Conservation (phyloP, 331 rosid genomes). For the Arachis monticola region DNA sequence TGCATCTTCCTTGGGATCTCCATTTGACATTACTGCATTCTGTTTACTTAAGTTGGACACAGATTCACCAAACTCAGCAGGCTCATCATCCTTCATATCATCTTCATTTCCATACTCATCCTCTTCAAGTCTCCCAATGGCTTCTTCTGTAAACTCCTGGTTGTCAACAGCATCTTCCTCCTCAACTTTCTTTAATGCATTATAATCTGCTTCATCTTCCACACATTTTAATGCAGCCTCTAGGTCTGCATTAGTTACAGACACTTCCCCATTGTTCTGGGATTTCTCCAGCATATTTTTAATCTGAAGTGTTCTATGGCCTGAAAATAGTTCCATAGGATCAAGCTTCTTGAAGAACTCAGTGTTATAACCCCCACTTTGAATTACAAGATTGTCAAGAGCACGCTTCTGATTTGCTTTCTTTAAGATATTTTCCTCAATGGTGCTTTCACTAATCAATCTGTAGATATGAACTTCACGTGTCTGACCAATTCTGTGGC, state of each 20-base stretch:
- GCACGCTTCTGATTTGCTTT: conserved; percentile 99
- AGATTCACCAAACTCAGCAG: conserved; percentile 61
- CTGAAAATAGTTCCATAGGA: conserved; percentile 94
- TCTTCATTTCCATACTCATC: conserved; percentile 91
- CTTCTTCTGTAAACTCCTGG: conserved; percentile 97
- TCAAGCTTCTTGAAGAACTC: conserved; percentile 98
- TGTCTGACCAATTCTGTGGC: conserved; percentile 99
- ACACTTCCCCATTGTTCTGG: conserved; percentile 58
- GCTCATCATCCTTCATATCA: conserved; percentile 75
- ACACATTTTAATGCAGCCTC: conserved; percentile 91
- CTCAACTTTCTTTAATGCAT: conserved; percentile 95
- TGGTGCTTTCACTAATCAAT: conserved; percentile 93
- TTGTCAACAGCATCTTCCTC: conserved; percentile 98
- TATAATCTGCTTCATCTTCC: conserved; percentile 98
- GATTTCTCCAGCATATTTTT: conserved; percentile 74
- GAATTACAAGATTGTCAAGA: conserved; percentile 96
- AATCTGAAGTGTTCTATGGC: conserved; percentile 67
- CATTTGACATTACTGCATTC: conserved; percentile 48
- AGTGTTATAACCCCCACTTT: conserved; percentile 97
- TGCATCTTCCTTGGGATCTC: conserved; percentile 69
- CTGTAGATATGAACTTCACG: conserved; percentile 97
- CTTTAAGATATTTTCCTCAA: conserved; percentile 96
- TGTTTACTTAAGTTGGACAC: conserved; percentile 62
- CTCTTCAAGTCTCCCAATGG: conserved; percentile 91
- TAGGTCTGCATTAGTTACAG: conserved; percentile 82